Percentiles rank a stretch among this genome's conserved stretches.
These are phyloP conservation scores for Diaporthe batatas DNA, from an alignment of 2,329 filamentous ascomycete genomes.

Conservation along the genomic window DNA sequence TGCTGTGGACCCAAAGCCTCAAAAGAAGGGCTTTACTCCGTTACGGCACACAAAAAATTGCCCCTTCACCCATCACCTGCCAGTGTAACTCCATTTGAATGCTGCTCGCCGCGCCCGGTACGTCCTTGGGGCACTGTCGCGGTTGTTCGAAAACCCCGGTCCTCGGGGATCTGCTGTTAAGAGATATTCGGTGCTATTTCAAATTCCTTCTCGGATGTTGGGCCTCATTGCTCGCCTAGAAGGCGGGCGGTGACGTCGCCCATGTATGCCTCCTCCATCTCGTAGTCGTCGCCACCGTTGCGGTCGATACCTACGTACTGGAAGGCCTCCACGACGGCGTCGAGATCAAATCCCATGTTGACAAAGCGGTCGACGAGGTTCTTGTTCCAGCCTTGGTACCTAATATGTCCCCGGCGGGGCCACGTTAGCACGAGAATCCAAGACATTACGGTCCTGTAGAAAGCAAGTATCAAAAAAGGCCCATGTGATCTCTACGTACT, in stretches of 20 bases:
- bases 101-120: background rate
- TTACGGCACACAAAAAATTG: constrained; percentile 19
- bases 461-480: constrained; percentile 22
- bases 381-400: constrained; percentile 90
- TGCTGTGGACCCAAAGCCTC: constrained; percentile 25
- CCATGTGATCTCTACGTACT: constrained; percentile 46
- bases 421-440: constrained; percentile 34
- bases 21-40: constrained; percentile 6
- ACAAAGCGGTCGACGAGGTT: constrained; percentile 86
- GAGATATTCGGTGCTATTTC: constrained; percentile 1
- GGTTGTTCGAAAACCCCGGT: background rate
- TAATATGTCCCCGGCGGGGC: constrained; percentile 52
- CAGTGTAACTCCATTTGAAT: constrained; percentile 37
- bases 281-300: constrained; percentile 83
- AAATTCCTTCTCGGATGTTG: background rate
- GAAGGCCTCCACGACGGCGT: constrained; percentile 88
- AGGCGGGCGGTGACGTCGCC: constrained; percentile 89
- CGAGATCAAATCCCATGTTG: constrained; percentile 91
- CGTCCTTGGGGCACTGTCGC: background rate
- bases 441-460: too few species aligned
- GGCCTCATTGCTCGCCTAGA: constrained; percentile 76
- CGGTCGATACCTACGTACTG: constrained; percentile 84
- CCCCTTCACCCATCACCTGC: constrained; percentile 18
- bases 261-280: constrained; percentile 90
- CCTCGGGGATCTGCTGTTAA: background rate